Evolutionary conservation across 306 rosid genomes (phyloP).

Genomic region (Acmispon strigosus): DNA sequence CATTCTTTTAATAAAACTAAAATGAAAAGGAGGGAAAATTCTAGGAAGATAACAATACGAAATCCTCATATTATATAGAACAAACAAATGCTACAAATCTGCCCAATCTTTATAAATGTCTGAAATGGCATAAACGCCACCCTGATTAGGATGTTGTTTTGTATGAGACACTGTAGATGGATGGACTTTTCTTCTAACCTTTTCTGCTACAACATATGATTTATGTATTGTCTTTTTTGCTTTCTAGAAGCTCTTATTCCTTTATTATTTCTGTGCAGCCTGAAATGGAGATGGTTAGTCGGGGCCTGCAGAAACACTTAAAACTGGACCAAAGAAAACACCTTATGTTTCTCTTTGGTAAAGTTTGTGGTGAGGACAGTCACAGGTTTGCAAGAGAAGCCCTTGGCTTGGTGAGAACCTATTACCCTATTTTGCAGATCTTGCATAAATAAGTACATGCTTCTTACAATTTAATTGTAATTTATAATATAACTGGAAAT

Average conservation of each 20-base stretch:
- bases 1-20: not conserved
- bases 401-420: slow-evolving; percentile 65
- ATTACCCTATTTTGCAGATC: slow-evolving; percentile 1
- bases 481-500: not conserved
- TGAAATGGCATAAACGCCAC: not conserved
- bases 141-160: slow-evolving; percentile 9
- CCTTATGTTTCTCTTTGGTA: slow-evolving; percentile 58
- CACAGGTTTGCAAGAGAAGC: slow-evolving; percentile 70
- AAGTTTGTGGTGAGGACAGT: slow-evolving; percentile 57
- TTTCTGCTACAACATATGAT: slow-evolving; percentile 10
- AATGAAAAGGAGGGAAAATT: not conserved
- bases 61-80: slow-evolving; percentile 1
- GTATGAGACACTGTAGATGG: not conserved
- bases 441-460: not conserved
- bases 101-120: not conserved
- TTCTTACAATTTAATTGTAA: not conserved
- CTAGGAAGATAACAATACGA: not conserved
- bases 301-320: slow-evolving; percentile 73
- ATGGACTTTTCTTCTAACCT: slow-evolving; percentile 9
- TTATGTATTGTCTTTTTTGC: not conserved
- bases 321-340: slow-evolving; percentile 63
- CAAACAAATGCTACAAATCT: not conserved
- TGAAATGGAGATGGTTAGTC: slow-evolving; percentile 95
- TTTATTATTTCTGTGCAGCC: slow-evolving; percentile 48
- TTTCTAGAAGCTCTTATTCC: slow-evolving; percentile 6